Conservation (phyloP, 2,329 filamentous ascomycete species). For the Colletotrichum trifolii region DNA sequence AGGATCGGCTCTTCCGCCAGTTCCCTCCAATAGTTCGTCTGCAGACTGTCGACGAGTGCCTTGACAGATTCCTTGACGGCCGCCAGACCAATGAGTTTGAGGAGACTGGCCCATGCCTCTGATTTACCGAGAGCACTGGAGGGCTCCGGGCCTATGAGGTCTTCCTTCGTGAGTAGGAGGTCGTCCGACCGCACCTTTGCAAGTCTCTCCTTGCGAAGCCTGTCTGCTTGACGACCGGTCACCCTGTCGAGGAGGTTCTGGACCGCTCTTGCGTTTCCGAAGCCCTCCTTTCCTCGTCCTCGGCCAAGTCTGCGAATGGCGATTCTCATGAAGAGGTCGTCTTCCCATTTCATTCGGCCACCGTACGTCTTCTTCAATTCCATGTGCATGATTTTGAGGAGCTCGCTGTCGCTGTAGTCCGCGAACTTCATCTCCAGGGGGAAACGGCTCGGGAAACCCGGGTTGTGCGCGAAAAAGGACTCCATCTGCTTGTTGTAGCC, state of each 20-base stretch:
- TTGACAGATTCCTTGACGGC: constrained; percentile 72
- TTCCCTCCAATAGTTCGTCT: constrained; percentile 74
- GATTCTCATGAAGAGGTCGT: constrained; percentile 73
- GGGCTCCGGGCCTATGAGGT: constrained; percentile 78
- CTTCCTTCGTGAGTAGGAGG: constrained; percentile 70
- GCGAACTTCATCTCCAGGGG: constrained; percentile 73
- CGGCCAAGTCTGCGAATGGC: constrained; percentile 69
- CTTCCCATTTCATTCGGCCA: constrained; percentile 68
- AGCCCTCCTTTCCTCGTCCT: constrained; percentile 72
- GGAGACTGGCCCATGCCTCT: constrained; percentile 67
- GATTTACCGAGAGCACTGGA: constrained; percentile 61
- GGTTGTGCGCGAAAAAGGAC: constrained; percentile 79
- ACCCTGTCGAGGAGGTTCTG: constrained; percentile 71
- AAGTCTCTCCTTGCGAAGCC: constrained; percentile 62
- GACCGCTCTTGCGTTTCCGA: constrained; percentile 78
- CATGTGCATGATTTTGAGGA: constrained; percentile 69
- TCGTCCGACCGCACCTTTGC: constrained; percentile 60
- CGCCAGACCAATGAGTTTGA: constrained; percentile 67
- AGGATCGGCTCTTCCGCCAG: constrained; percentile 69
- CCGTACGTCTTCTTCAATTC: constrained; percentile 66
- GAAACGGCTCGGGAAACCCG: constrained; percentile 76
- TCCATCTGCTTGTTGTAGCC: constrained; percentile 83
- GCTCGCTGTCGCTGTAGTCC: constrained; percentile 75
- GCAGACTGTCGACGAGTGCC: constrained; percentile 69
- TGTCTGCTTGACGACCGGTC: constrained; percentile 65